Conservation (phyloP, 1,284 basidiomycete genomes). For the Phellopilus nigrolimitatus region DNA sequence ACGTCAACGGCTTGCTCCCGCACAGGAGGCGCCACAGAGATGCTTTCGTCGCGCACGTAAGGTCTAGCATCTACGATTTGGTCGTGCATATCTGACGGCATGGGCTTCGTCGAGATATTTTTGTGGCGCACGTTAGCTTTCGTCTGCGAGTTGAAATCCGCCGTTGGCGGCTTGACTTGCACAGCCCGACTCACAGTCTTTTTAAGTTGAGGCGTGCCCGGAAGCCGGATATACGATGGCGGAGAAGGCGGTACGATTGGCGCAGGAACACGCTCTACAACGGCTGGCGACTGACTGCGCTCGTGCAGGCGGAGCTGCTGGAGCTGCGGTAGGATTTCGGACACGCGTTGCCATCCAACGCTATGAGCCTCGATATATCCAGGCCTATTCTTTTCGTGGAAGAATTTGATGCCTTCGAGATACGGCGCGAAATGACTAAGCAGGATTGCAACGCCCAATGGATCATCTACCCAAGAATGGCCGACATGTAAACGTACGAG, state of each 20-base stretch:
- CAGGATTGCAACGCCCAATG: constrained; percentile 60
- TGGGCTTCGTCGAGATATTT: constrained; percentile 25
- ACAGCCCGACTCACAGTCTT: constrained; percentile 40
- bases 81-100: constrained; percentile 28
- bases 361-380: constrained; percentile 58
- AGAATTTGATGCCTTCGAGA: constrained; percentile 64
- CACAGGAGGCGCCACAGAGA: constrained; percentile 34
- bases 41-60: constrained; percentile 33
- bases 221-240: constrained; percentile 45
- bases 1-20: constrained; percentile 14
- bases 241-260: constrained; percentile 23
- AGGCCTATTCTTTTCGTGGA: constrained; percentile 67
- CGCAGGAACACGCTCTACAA: constrained; percentile 25
- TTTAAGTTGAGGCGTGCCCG: constrained; percentile 44
- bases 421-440: constrained; percentile 71
- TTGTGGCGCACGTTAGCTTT: constrained; percentile 29
- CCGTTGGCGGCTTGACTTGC: constrained; percentile 42
- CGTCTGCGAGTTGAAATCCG: constrained; percentile 44
- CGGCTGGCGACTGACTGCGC: constrained; percentile 27
- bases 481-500: constrained; percentile 65
- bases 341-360: constrained; percentile 57
- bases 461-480: constrained; percentile 64
- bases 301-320: constrained; percentile 61
- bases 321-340: constrained; percentile 62
- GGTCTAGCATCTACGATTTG: constrained; percentile 32